Percentiles rank a stretch among this genome's conserved stretches.
Evolutionary conservation across 495 filamentous ascomycete genomes (phyloP).

Genomic region (Annulohypoxylon stygium): DNA sequence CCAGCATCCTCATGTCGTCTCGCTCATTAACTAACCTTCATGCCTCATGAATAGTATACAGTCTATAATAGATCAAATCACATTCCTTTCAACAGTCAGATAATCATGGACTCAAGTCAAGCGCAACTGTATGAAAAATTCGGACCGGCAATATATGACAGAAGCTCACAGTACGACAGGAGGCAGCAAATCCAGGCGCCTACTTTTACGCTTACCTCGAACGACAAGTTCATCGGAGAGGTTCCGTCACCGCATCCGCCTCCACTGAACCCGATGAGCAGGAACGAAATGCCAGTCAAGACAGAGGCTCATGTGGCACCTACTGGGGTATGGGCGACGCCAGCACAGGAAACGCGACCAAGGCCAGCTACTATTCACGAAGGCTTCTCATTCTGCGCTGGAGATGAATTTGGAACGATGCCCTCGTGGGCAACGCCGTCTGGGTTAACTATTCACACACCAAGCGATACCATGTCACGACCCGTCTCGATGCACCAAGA

Average conservation of each 20-base stretch:
- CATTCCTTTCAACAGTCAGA: constrained; percentile 45
- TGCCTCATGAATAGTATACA: constrained; percentile 43
- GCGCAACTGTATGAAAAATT: constrained; percentile 56
- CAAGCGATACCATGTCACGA: constrained; percentile 63
- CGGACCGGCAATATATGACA: constrained; percentile 32
- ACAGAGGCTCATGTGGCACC: constrained; percentile 56
- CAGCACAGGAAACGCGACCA: constrained; percentile 58
- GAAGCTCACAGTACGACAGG: constrained; percentile 53
- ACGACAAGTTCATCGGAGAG: constrained; percentile 57
- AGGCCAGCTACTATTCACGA: constrained; percentile 70
- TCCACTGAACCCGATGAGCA: constrained; percentile 58
- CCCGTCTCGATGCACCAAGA: constrained; percentile 66
- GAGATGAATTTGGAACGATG: constrained; percentile 62
- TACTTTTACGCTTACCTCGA: constrained; percentile 56
- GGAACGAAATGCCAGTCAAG: constrained; percentile 54
- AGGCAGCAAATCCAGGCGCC: constrained; percentile 59
- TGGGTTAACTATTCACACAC: constrained; percentile 62
- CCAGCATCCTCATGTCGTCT: constrained; percentile 22
- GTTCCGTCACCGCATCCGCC: constrained; percentile 53
- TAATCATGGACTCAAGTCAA: constrained; percentile 59
- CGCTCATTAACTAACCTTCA: constrained; percentile 36
- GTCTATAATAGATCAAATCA: constrained; percentile 55
- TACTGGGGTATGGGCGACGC: constrained; percentile 60
- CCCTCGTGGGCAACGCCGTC: constrained; percentile 68
- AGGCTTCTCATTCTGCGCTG: constrained; percentile 69